These are phyloP conservation scores for Yarrowia hollandica DNA, from an alignment of 805 yeast species.

Conservation along the genomic window DNA sequence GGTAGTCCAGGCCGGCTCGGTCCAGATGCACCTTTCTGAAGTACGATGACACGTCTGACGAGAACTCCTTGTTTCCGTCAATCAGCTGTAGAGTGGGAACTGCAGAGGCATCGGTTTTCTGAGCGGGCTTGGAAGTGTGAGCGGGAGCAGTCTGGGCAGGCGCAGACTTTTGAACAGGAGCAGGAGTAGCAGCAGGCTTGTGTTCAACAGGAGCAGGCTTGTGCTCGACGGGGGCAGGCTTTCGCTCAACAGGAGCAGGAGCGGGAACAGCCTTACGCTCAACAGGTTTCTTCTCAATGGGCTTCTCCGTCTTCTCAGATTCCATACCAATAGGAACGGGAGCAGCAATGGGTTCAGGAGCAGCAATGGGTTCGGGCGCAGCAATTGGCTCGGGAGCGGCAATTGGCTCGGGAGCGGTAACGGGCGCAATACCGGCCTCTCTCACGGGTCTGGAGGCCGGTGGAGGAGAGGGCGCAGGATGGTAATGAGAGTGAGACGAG, in stretches of 20 bases:
- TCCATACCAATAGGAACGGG: neutral
- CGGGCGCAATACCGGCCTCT: neutral
- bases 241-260: too few species aligned
- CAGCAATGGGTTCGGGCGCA: neutral
- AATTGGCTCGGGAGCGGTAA: neutral
- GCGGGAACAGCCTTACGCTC: neutral
- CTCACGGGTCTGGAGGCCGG: neutral
- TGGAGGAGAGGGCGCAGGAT: slow-evolving; percentile 6
- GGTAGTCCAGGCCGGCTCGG: slow-evolving; percentile 69
- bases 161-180: neutral
- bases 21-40: slow-evolving; percentile 42
- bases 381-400: neutral
- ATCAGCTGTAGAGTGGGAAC: slow-evolving; percentile 57
- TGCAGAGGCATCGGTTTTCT: neutral
- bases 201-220: neutral
- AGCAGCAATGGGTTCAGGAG: neutral
- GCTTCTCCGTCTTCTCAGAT: too few species aligned
- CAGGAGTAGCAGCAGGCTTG: neutral
- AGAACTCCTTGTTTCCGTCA: slow-evolving; percentile 60
- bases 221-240: too few species aligned
- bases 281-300: neutral
- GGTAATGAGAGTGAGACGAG: neutral
- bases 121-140: too few species aligned
- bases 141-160: neutral
- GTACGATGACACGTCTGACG: slow-evolving; percentile 41